A percentile compares a stretch with the other conserved stretches of the same genome.
Evolutionary conservation across 2,329 filamentous ascomycete genomes (phyloP).

Genomic region (Botrytis sinoallii): DNA sequence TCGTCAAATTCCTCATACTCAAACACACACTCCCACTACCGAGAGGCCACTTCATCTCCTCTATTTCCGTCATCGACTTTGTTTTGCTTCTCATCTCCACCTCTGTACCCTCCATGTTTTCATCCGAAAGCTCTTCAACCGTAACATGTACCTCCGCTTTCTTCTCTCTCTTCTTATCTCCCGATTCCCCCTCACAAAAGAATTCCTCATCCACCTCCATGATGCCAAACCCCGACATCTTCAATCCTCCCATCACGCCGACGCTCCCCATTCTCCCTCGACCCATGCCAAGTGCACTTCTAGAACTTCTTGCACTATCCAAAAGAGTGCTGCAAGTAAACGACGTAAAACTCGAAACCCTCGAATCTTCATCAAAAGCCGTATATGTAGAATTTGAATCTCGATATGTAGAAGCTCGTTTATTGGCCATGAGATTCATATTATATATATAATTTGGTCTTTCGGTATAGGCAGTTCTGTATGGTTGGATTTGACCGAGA

Average conservation of each 20-base stretch:
- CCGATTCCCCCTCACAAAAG: background rate
- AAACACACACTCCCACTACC: too few species aligned
- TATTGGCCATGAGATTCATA: background rate
- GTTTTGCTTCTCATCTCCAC: too few species aligned
- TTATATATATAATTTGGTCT: background rate
- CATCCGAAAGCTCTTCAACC: background rate
- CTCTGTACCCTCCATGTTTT: too few species aligned
- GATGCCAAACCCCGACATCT: background rate
- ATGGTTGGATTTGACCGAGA: background rate
- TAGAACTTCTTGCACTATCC: background rate
- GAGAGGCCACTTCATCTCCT: background rate
- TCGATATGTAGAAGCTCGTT: background rate
- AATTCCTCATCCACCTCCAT: background rate
- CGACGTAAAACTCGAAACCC: background rate
- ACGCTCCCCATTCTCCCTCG: background rate
- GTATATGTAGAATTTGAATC: background rate
- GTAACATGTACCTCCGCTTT: too few species aligned
- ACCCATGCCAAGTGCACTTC: background rate
- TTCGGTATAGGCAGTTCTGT: background rate
- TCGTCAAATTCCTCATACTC: background rate
- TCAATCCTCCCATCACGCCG: too few species aligned
- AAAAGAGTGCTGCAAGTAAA: background rate
- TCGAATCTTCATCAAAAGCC: background rate
- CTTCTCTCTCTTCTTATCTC: background rate
- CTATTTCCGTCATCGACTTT: background rate